Evolutionary conservation across 345 rosid species (phyloP), one percentile per base, ranked within the genome.

Genomic region (Pseudoturritis turrita): DNA sequence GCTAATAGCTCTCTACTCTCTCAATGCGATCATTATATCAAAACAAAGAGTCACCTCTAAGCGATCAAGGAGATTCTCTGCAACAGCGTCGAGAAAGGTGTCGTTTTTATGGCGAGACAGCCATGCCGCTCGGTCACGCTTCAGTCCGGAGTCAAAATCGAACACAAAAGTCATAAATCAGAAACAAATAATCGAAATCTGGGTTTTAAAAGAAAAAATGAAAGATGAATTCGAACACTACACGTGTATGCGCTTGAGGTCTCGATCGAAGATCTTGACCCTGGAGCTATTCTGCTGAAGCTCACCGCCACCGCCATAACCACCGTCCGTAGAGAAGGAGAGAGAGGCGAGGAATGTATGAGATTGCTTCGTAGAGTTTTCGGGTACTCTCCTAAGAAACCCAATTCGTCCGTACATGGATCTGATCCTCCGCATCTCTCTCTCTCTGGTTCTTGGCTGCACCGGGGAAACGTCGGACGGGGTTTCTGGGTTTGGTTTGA

Each of bases 121-220:
- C 99, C 99, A 95, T 9, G 99, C 96, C 36, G 99, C 94, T 79
- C 99, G 85, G 57, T 91, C 99, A 51, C 99, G 97, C 99, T 91
- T 83, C 82, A 77, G 54, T 62, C 74, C 68, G 28, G 37, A 69
- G 62, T n/a, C 44, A 54, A 8, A 75, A n/a, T 26, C 52, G n/a
- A 8, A 5, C 0, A 35, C 58, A 68, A 0, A 60, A 17, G 23
- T 62, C 22, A 21, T 0, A 44, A 31, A 50, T 40, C 37, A 41
- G 53, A 49, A 40, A 68, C 23, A 13, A 7, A 13, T 11, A 56
- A 41, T 14, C 7, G 7, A 4, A 36, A 39, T 2, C 17, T 18
- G 6, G 13, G 0, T 26, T 17, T 14, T n/a, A 11, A 5, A 36
- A 5, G 0, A 2, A 11, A 9, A 43, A 44, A 18, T 17, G 22